A percentile compares a stretch with the other conserved stretches of the same genome.
These are phyloP conservation scores for Ascochyta clinopodiicola DNA, from an alignment of 2,329 filamentous ascomycete genomes.

Conservation along the genomic window DNA sequence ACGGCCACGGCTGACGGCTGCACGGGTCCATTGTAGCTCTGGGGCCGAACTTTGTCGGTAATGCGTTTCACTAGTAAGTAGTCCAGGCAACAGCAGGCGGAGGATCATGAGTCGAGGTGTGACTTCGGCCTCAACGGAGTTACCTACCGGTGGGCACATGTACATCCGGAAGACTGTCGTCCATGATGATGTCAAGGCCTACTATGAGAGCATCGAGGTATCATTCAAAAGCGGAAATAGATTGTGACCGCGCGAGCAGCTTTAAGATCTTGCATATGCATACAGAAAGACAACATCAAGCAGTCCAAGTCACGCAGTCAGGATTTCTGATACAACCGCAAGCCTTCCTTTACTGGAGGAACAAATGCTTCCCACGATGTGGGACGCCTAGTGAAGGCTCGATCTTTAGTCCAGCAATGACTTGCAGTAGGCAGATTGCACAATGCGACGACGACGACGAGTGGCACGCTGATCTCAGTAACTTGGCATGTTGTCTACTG, in stretches of 20 bases:
- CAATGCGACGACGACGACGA: background rate
- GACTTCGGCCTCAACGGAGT: background rate
- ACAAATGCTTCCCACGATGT: background rate
- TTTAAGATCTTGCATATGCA: too few relatives aligned
- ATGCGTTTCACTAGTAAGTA: background rate
- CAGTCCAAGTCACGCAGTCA: background rate
- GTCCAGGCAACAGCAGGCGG: background rate
- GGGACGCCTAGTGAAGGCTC: background rate
- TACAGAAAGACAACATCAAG: background rate
- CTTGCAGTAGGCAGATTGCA: background rate
- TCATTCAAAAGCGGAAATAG: background rate
- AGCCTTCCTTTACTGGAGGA: background rate
- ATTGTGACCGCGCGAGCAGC: background rate
- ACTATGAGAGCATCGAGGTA: background rate
- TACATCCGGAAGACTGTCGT: background rate
- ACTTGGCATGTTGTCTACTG: background rate
- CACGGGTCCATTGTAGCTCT: background rate
- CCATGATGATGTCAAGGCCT: background rate
- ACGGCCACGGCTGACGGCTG: background rate
- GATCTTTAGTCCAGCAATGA: background rate
- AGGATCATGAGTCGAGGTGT: background rate
- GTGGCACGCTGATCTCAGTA: background rate
- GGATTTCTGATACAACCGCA: background rate
- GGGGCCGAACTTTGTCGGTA: conserved; percentile 2
- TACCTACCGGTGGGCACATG: background rate